A percentile compares a stretch with the other conserved stretches of the same genome.
These are phyloP conservation scores for Globisporangium recalcitrans DNA, from an alignment of 352 stramenopile genomes.

Conservation along the genomic window DNA sequence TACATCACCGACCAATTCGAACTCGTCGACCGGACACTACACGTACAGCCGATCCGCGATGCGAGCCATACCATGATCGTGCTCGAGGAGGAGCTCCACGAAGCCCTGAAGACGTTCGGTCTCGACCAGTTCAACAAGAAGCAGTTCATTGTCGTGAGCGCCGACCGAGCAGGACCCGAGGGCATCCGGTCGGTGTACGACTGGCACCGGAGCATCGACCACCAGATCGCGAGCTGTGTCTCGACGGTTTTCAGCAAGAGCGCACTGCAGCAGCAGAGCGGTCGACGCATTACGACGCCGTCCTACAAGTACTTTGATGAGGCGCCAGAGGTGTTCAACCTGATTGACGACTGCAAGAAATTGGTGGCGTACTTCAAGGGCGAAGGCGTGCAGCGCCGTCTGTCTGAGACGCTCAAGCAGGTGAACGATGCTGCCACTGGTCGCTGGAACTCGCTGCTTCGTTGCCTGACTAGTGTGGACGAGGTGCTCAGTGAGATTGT, in stretches of 20 bases:
- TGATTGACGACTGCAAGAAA: constrained; percentile 3
- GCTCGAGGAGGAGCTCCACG: neutral
- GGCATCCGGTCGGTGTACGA: neutral
- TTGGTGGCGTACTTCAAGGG: neutral
- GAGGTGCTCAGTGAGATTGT: constrained; percentile 2
- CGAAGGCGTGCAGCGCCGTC: neutral
- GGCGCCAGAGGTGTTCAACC: constrained; percentile 1
- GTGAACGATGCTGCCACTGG: neutral
- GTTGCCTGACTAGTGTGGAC: neutral
- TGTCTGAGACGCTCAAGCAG: neutral
- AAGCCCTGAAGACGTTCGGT: neutral
- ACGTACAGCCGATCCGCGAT: neutral
- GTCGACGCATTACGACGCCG: neutral
- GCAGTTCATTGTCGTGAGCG: constrained; percentile 1
- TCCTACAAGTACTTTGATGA: neutral
- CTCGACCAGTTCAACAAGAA: neutral
- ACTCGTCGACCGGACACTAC: neutral
- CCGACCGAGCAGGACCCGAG: too few relatives aligned
- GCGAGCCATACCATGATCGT: neutral
- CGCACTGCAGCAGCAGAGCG: neutral
- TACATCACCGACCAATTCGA: neutral
- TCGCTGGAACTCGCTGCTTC: neutral
- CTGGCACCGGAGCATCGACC: neutral
- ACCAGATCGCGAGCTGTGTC: neutral
- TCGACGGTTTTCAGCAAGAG: neutral